Percentiles rank a stretch among this genome's conserved stretches.
Evolutionary conservation across 1,284 basidiomycete species (phyloP).

Genomic region (Erythrobasidium hasegawianum): DNA sequence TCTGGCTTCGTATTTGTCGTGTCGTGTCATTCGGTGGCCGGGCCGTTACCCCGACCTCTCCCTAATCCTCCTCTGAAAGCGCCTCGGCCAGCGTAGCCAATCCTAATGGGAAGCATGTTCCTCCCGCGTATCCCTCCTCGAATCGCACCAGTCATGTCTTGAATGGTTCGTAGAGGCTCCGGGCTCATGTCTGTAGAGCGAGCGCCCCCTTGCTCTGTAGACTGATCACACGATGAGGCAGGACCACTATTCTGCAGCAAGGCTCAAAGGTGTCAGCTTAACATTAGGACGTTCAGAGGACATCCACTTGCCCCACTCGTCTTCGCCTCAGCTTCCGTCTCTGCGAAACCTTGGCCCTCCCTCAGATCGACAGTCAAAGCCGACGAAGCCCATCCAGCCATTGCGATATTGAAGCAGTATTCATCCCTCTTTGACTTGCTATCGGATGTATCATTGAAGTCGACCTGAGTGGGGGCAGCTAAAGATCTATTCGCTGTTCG

Average conservation of each 20-base stretch:
- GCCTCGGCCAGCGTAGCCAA: constrained; percentile 29
- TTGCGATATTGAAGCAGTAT: constrained; percentile 32
- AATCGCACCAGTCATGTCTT: neutral
- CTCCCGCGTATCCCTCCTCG: neutral
- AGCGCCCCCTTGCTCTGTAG: neutral
- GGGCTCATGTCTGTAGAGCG: neutral
- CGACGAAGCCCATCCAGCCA: constrained; percentile 27
- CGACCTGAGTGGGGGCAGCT: constrained; percentile 3
- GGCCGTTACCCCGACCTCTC: neutral
- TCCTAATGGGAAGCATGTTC: constrained; percentile 13
- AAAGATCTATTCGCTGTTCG: neutral
- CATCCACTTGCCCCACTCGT: neutral
- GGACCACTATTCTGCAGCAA: constrained; percentile 4
- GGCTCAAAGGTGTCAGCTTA: too few species aligned
- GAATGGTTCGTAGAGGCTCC: neutral
- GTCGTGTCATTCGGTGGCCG: neutral
- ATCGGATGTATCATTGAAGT: constrained; percentile 14
- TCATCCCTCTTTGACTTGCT: constrained; percentile 1
- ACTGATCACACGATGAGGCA: constrained; percentile 1
- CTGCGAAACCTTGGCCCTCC: neutral
- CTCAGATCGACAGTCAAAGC: constrained; percentile 24
- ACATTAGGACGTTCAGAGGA: too few species aligned
- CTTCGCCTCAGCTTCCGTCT: constrained; percentile 7
- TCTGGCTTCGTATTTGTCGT: too few species aligned
- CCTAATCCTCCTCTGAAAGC: neutral